Percentiles rank a stretch among this genome's conserved stretches.
phyloP scores from a whole-genome alignment of 805 yeast species.

The Kodamaea neixiangensis region DNA sequence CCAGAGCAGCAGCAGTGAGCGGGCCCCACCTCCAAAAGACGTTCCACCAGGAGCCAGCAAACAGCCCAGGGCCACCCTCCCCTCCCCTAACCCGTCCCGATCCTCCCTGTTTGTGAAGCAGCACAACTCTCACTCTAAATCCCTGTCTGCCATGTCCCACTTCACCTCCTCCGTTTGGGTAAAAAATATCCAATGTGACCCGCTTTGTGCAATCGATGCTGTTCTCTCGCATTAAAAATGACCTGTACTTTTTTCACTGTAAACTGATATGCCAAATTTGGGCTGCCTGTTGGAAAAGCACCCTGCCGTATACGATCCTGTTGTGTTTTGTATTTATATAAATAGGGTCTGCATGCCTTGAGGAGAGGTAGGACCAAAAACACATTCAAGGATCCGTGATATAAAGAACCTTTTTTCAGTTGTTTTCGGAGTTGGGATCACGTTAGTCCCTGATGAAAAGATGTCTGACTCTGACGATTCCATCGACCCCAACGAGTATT shows the following conservation, averaged over 20 bases:
- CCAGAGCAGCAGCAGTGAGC: too few species aligned
- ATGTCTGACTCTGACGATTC: constrained; percentile 24
- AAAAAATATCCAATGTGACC: neutral
- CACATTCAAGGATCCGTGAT: too few species aligned
- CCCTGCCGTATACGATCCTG: neutral
- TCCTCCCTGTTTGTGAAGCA: neutral
- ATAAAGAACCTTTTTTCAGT: neutral
- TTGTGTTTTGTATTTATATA: neutral
- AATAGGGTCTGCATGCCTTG: neutral
- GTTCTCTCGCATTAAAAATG: constrained; percentile 3
- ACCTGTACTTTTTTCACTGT: neutral
- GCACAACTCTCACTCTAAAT: neutral
- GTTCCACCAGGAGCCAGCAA: too few species aligned
- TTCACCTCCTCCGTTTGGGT: neutral
- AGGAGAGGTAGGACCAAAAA: neutral
- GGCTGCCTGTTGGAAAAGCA: neutral
- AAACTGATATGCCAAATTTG: neutral
- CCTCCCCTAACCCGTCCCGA: neutral
- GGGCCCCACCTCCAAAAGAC: neutral
- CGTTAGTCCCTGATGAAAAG: neutral
- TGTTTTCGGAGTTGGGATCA: neutral
- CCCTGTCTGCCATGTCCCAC: neutral
- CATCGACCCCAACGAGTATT: constrained; percentile 12
- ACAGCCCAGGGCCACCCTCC: too few species aligned
- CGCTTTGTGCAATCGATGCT: constrained; percentile 1